Percentiles rank a stretch among this genome's conserved stretches.
Evolutionary conservation across 148 eudicot genomes (phyloP).

Genomic region (Chenopodium suecicum): DNA sequence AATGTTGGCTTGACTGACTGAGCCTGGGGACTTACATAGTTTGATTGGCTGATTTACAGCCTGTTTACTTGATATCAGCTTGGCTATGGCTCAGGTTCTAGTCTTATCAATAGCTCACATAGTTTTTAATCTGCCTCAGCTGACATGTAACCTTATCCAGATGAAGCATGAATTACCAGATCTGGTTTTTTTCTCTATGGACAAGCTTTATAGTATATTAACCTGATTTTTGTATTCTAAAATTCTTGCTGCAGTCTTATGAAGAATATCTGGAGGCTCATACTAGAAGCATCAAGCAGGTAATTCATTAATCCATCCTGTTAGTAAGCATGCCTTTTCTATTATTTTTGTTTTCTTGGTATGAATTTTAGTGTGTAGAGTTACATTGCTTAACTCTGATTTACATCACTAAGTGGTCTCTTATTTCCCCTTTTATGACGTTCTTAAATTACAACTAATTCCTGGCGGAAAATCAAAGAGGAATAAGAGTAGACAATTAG

Average conservation of each 20-base stretch:
- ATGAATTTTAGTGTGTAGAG: constrained; percentile 5
- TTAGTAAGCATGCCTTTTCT: constrained; percentile 36
- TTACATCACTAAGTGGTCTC: no score
- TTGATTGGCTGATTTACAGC: neutral
- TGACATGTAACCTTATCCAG: neutral
- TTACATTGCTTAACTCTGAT: neutral
- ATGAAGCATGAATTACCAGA: neutral
- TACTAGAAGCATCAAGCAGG: constrained; percentile 45
- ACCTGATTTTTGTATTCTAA: constrained; percentile 1
- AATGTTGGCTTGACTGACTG: neutral
- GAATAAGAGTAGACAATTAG: neutral
- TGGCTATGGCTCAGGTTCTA: neutral
- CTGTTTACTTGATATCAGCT: neutral
- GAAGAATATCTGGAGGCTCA: constrained; percentile 86
- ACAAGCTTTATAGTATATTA: neutral
- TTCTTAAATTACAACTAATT: neutral
- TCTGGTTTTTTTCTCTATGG: no score
- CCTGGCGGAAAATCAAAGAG: neutral
- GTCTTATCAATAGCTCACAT: neutral
- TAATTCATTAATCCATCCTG: constrained; percentile 28
- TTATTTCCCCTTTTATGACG: no score
- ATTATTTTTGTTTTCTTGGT: neutral
- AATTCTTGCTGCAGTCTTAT: constrained; percentile 61
- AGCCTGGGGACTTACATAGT: neutral
- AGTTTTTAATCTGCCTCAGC: neutral